Conservation (phyloP, 352 stramenopile genomes). For the Pilasporangium apinafurcum region DNA sequence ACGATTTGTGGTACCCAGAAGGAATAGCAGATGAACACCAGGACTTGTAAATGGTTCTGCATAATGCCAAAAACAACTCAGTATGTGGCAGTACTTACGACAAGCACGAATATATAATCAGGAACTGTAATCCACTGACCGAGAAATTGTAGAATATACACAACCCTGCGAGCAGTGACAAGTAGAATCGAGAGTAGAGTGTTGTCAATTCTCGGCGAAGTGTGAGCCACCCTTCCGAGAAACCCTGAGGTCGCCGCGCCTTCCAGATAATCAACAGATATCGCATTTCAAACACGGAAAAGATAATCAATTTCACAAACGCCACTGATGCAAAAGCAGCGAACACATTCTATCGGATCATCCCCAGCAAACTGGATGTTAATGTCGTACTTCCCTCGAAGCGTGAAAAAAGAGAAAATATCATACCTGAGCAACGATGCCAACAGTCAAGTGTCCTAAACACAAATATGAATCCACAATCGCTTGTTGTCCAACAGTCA, state of each 20-base stretch:
- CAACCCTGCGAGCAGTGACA: conserved; percentile 87
- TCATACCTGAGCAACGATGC: conserved; percentile 76
- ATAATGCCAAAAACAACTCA: conserved; percentile 1
- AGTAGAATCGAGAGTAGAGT: conserved; percentile 95
- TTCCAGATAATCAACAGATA: conserved; percentile 98
- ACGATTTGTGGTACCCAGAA: conserved; percentile 99
- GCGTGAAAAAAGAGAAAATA: no score
- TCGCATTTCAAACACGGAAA: conserved; percentile 98
- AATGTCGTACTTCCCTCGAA: no score
- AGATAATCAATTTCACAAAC: conserved; percentile 98
- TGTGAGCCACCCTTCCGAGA: conserved; percentile 81
- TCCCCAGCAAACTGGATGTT: conserved; percentile 30
- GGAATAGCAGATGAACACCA: conserved; percentile 94
- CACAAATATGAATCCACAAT: conserved; percentile 94
- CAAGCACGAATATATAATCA: neutral
- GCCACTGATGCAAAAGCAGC: conserved; percentile 93
- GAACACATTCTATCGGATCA: conserved; percentile 89
- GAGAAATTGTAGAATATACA: conserved; percentile 91
- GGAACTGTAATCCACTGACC: conserved; percentile 18
- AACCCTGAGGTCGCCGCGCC: conserved; percentile 82
- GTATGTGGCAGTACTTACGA: neutral
- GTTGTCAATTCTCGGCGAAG: conserved; percentile 91
- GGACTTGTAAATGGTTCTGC: conserved; percentile 81
- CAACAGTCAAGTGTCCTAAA: conserved; percentile 93
- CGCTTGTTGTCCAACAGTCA: conserved; percentile 82